phyloP scores from a whole-genome alignment of 2,329 filamentous ascomycete species.

The Cercospora sp. region DNA sequence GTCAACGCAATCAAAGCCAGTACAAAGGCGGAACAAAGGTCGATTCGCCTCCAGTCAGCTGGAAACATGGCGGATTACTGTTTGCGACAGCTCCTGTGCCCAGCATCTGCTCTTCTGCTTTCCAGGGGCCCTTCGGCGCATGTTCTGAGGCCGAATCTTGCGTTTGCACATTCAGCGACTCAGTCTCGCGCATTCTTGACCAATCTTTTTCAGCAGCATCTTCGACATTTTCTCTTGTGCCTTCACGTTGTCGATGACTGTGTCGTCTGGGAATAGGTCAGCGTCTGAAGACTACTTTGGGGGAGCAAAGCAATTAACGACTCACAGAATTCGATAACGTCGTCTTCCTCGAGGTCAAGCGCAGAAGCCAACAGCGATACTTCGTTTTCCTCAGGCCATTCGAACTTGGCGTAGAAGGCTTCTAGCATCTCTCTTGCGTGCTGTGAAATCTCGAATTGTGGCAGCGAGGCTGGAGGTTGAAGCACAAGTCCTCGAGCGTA shows the following conservation, averaged over 20 bases:
- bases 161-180: slow-evolving; percentile 7
- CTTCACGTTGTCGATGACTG: background rate
- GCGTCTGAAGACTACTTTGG: background rate
- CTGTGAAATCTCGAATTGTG: background rate
- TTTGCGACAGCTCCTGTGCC: background rate
- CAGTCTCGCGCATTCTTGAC: background rate
- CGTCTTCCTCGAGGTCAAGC: slow-evolving; percentile 5
- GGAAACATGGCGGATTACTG: background rate
- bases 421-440: slow-evolving; percentile 21
- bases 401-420: slow-evolving; percentile 17
- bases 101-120: background rate
- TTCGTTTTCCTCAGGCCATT: slow-evolving; percentile 20
- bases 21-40: slow-evolving; percentile 18
- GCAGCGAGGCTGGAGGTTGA: background rate
- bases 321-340: slow-evolving; percentile 26
- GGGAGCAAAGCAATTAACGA: background rate
- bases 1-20: slow-evolving; percentile 14
- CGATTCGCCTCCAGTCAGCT: background rate
- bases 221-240: background rate
- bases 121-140: background rate
- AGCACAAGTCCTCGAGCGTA: slow-evolving; percentile 1
- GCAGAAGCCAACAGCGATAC: slow-evolving; percentile 18
- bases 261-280: background rate
- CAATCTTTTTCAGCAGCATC: slow-evolving; percentile 2
- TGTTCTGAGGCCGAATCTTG: background rate